These are phyloP conservation scores for Monilinia vaccinii-corymbosi DNA, from an alignment of 2,329 filamentous ascomycete species.

Conservation along the genomic window DNA sequence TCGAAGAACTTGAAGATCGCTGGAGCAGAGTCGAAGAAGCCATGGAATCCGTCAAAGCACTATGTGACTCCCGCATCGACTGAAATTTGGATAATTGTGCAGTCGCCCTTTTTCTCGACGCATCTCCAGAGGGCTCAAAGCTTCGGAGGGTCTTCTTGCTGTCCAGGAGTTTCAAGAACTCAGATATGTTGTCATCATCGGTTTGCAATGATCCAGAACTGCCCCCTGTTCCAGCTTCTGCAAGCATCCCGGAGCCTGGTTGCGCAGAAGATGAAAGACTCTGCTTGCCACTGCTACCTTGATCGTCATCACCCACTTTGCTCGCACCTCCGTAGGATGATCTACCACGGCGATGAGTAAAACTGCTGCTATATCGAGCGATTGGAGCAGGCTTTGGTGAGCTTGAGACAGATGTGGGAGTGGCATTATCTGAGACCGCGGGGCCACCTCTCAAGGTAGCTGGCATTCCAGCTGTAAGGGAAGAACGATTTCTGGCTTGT, in stretches of 20 bases:
- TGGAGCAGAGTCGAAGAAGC: conserved; percentile 81
- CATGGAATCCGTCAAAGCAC: conserved; percentile 84
- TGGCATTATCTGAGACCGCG: conserved; percentile 48
- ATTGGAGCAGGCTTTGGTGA: conserved; percentile 72
- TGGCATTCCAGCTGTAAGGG: conserved; percentile 66
- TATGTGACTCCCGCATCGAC: conserved; percentile 80
- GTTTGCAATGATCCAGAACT: conserved; percentile 59
- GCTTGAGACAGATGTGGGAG: conserved; percentile 58
- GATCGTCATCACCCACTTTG: conserved; percentile 58
- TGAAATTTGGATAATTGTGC: conserved; percentile 80
- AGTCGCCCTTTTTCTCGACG: conserved; percentile 63
- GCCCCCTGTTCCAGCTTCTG: conserved; percentile 58
- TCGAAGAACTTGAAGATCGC: conserved; percentile 68
- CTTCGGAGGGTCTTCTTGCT: conserved; percentile 77
- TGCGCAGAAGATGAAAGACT: conserved; percentile 62
- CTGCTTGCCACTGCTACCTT: conserved; percentile 70
- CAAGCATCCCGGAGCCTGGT: conserved; percentile 71
- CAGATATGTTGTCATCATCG: conserved; percentile 88
- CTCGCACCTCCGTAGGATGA: conserved; percentile 68
- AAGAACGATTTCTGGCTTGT: conserved; percentile 60
- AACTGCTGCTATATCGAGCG: conserved; percentile 89
- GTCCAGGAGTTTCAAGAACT: conserved; percentile 84
- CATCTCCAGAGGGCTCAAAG: conserved; percentile 61
- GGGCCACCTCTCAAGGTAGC: conserved; percentile 61
- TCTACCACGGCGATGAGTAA: conserved; percentile 73